A percentile compares a stretch with the other conserved stretches of the same genome.
phyloP scores from a whole-genome alignment of 1,139 yeast species.

The Nadsonia starkeyi-henricii region DNA sequence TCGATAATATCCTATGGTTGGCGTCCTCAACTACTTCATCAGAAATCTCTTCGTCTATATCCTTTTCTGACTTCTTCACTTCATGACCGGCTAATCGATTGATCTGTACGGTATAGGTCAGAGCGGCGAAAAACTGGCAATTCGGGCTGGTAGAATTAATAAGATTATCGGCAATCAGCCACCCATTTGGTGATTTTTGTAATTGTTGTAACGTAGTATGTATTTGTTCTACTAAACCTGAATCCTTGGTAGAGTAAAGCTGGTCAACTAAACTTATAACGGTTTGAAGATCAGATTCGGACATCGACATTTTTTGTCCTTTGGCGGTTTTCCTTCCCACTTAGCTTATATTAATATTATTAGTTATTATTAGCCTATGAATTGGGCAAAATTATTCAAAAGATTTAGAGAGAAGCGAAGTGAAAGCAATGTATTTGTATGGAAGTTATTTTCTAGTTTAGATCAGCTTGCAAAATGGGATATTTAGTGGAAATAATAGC shows the following conservation, averaged over 20 bases:
- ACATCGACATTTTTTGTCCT: neutral
- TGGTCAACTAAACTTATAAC: slow-evolving; percentile 3
- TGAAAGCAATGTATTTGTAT: too few relatives aligned
- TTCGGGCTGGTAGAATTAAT: slow-evolving; percentile 24
- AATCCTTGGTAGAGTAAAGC: slow-evolving; percentile 4
- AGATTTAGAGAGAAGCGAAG: too few relatives aligned
- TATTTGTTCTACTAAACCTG: slow-evolving; percentile 11
- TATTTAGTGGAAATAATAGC: too few relatives aligned
- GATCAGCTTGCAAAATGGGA: too few relatives aligned
- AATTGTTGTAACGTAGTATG: slow-evolving; percentile 35
- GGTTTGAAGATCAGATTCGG: neutral
- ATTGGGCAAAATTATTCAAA: too few relatives aligned
- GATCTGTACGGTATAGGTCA: slow-evolving; percentile 40
- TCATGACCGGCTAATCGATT: slow-evolving; percentile 12
- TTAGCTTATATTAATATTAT: too few relatives aligned
- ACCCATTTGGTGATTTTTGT: slow-evolving; percentile 38
- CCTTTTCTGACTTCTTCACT: neutral
- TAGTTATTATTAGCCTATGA: too few relatives aligned
- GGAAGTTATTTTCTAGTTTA: too few relatives aligned
- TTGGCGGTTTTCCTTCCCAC: too few relatives aligned
- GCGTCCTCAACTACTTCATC: too few relatives aligned
- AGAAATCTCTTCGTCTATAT: neutral
- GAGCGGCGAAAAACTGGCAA: slow-evolving; percentile 49
- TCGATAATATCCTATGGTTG: too few relatives aligned
- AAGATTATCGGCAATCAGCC: slow-evolving; percentile 33